Base-by-base conservation (phyloP, 768 basidiomycete genomes). In the Tylopilus sp. region DNA sequence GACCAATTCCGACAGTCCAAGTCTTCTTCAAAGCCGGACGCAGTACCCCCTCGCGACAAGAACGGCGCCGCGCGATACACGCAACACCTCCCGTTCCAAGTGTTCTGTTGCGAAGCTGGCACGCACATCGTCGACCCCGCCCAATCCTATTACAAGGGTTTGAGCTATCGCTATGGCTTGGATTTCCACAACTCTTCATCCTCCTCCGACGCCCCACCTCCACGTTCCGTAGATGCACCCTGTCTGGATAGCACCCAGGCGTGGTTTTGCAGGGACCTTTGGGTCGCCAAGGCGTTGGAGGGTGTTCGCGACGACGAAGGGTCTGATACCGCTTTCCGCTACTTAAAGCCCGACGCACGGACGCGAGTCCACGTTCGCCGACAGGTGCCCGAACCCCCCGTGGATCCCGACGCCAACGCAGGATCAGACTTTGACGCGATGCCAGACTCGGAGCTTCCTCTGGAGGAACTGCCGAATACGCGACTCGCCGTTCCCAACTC, bases 1-100 rank as follows among this genome's bases (percentile, higher is more conserved):
- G 95, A 98, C 73, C 89, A 98, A 62, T 98, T 99, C 78, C 83
- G 97, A 8, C 95, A 97, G 62, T 94, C 95, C 47, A 93, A 91
- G 64, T 97, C 94, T 1, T 90, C 91, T 15, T 90, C 93, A 1
- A 89, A 92, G 56, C 81, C 86, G 17, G 91, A 92, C 62, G 86
- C 88, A 3, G 92, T 93, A 0, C 97, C 97, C 15, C 95, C 95
- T 3, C 88, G 95, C 56, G 95, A 99, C 69, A 77, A 77, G 51
- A 75, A 75, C 40, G 93, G 91, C 3, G 83, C 92, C 2, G 73
- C 80, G 26, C 88, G 95, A 18, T 99, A 95, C 69, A 82, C 82
- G 1, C 82, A 87, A 52, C 95, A 99, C 63, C 81, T 98, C 2
- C 97, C 97, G 4, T 98, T 99, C 77, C 97, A 99, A 67, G 93